phyloP scores from a whole-genome alignment of 1,284 basidiomycete species.

The Hemileia vastatrix region DNA sequence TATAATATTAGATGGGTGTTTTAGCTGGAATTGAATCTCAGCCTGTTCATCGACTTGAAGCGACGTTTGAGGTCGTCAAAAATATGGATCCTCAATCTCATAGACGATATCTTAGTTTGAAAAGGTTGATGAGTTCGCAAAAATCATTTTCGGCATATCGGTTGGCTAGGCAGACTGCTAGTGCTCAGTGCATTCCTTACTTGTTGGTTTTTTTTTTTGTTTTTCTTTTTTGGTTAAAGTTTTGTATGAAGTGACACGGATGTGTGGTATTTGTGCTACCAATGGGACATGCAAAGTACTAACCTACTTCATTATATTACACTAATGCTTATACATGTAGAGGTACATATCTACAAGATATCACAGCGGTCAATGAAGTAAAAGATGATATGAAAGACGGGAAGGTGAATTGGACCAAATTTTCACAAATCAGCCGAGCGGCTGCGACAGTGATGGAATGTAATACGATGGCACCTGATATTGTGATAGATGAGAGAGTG shows the following conservation, averaged over 20 bases:
- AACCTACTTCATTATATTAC: no score
- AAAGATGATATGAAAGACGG: constrained; percentile 37
- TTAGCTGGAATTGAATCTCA: constrained; percentile 39
- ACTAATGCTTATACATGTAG: constrained; percentile 11
- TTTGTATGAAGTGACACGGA: no score
- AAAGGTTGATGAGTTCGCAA: constrained; percentile 35
- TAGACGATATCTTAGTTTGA: constrained; percentile 35
- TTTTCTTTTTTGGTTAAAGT: not conserved
- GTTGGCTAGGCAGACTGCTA: constrained; percentile 34
- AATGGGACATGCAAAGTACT: no score
- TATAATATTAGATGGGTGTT: constrained; percentile 32
- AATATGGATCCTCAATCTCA: constrained; percentile 27
- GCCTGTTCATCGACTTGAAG: constrained; percentile 35
- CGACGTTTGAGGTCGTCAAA: constrained; percentile 30
- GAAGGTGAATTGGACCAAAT: constrained; percentile 40
- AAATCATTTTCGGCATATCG: constrained; percentile 39
- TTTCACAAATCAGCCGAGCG: constrained; percentile 32
- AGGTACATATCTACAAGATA: constrained; percentile 41
- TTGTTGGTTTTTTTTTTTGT: constrained; percentile 27
- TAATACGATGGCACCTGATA: constrained; percentile 25
- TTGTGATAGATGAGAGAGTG: constrained; percentile 28
- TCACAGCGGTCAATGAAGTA: constrained; percentile 37
- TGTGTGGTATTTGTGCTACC: no score
- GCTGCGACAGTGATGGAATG: constrained; percentile 36
- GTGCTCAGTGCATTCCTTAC: constrained; percentile 36